These are phyloP conservation scores for Flaveria ramosissima DNA, from an alignment of 129 eudicot genomes.

Conservation along the genomic window DNA sequence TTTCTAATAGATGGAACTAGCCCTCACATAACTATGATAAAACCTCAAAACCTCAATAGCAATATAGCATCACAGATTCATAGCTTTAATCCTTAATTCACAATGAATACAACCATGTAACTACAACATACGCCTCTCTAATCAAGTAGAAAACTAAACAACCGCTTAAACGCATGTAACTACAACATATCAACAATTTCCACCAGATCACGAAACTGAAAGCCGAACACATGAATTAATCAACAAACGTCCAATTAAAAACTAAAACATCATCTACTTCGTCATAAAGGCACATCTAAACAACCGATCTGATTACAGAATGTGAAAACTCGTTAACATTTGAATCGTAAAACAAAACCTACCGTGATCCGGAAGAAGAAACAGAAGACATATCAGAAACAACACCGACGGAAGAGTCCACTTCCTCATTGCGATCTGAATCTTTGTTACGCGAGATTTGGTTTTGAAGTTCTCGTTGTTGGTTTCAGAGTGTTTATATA, in stretches of 20 bases:
- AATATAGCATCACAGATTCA: neutral
- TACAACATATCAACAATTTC: slow-evolving; percentile 18
- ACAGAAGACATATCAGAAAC: slow-evolving; percentile 78
- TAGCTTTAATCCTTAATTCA: neutral
- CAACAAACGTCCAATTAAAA: neutral
- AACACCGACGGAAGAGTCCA: slow-evolving; percentile 86
- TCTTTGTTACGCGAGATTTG: slow-evolving; percentile 25
- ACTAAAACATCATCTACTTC: neutral
- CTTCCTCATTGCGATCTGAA: slow-evolving; percentile 73
- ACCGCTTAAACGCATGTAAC: neutral
- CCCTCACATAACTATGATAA: slow-evolving; percentile 18
- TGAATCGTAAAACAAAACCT: neutral
- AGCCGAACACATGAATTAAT: slow-evolving; percentile 5
- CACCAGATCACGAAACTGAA: slow-evolving; percentile 1
- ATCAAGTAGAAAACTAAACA: neutral
- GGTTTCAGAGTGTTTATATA: slow-evolving; percentile 32
- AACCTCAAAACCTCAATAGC: neutral
- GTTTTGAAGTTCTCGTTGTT: slow-evolving; percentile 28
- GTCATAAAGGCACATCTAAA: neutral
- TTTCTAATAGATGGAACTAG: neutral
- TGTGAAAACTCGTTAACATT: neutral
- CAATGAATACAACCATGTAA: neutral
- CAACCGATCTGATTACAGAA: neutral
- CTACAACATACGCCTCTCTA: slow-evolving; percentile 3
- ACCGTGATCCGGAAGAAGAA: slow-evolving; percentile 99